A percentile compares a stretch with the other conserved stretches of the same genome.
Evolutionary conservation across 257 asterid species (phyloP).

Genomic region (Primulina huaijiensis): DNA sequence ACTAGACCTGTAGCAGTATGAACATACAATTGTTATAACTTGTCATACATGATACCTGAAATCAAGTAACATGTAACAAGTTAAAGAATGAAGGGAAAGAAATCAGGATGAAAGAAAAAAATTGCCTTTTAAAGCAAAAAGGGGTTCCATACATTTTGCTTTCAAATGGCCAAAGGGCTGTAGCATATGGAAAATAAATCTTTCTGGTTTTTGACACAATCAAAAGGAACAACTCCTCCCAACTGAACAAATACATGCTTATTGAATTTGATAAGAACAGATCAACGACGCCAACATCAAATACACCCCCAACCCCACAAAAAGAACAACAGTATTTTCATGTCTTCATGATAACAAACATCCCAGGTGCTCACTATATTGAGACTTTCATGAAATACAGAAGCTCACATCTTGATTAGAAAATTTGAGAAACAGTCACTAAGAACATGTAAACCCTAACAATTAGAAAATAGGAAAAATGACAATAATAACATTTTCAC

Average conservation of each 20-base stretch:
- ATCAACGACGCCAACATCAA: too few species aligned
- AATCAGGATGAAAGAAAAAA: neutral
- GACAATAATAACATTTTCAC: slow-evolving; percentile 12
- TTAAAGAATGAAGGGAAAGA: neutral
- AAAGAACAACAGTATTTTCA: too few species aligned
- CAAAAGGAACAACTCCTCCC: too few species aligned
- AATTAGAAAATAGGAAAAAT: slow-evolving; percentile 11
- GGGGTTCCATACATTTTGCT: neutral
- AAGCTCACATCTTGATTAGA: too few species aligned
- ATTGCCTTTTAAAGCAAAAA: neutral
- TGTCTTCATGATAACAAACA: too few species aligned
- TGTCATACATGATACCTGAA: neutral
- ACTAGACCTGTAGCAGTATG: slow-evolving; percentile 65
- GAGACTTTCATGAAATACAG: too few species aligned
- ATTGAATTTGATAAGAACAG: too few species aligned
- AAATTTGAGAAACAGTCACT: too few species aligned
- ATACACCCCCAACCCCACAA: too few species aligned
- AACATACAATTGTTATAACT: slow-evolving; percentile 20
- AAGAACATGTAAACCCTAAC: neutral
- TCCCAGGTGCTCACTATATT: too few species aligned
- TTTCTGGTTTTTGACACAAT: neutral
- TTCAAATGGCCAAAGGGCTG: neutral
- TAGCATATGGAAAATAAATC: neutral
- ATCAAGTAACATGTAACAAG: slow-evolving; percentile 11
- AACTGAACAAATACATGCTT: too few species aligned